Conservation (phyloP, 2,329 filamentous ascomycete species). For the Nemania sp. region DNA sequence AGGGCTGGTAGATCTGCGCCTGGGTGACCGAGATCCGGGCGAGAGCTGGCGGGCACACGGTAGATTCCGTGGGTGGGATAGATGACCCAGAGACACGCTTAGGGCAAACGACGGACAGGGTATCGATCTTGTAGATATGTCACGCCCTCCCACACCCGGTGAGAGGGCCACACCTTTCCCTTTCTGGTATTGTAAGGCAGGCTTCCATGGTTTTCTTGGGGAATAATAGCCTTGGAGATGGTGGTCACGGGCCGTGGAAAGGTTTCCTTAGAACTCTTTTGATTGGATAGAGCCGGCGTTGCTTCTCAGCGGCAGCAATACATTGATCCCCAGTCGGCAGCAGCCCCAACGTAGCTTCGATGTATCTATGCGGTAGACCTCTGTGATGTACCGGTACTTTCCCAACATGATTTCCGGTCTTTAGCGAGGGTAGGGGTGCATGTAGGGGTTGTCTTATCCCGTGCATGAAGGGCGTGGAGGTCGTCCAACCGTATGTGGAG, state of each 20-base stretch:
- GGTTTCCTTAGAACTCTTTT: slow-evolving; percentile 28
- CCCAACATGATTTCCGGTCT: slow-evolving; percentile 6
- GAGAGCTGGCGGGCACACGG: slow-evolving; percentile 19
- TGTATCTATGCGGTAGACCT: slow-evolving; percentile 34
- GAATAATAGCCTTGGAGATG: slow-evolving; percentile 27
- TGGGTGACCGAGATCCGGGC: slow-evolving; percentile 30
- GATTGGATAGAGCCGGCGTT: slow-evolving; percentile 32
- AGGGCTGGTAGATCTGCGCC: slow-evolving; percentile 33
- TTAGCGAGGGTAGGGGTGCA: slow-evolving; percentile 22
- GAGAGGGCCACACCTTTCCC: slow-evolving; percentile 39
- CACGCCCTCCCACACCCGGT: slow-evolving; percentile 25
- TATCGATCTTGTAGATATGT: slow-evolving; percentile 36
- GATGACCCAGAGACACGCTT: slow-evolving; percentile 39
- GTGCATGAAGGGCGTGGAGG: slow-evolving; percentile 26
- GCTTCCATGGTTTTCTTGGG: slow-evolving; percentile 43
- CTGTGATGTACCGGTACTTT: slow-evolving; percentile 26
- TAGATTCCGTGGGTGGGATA: slow-evolving; percentile 20
- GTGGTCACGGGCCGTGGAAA: slow-evolving; percentile 22
- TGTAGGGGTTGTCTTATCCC: slow-evolving; percentile 25
- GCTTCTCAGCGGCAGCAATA: slow-evolving; percentile 35
- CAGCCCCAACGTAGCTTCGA: slow-evolving; percentile 26
- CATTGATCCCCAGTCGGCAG: slow-evolving; percentile 31
- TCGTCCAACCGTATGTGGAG: slow-evolving; percentile 28
- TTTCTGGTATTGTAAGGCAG: slow-evolving; percentile 40
- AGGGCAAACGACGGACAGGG: slow-evolving; percentile 34